Evolutionary conservation across 2,329 filamentous ascomycete genomes (phyloP).

Genomic region (Epicoccum nigrum): DNA sequence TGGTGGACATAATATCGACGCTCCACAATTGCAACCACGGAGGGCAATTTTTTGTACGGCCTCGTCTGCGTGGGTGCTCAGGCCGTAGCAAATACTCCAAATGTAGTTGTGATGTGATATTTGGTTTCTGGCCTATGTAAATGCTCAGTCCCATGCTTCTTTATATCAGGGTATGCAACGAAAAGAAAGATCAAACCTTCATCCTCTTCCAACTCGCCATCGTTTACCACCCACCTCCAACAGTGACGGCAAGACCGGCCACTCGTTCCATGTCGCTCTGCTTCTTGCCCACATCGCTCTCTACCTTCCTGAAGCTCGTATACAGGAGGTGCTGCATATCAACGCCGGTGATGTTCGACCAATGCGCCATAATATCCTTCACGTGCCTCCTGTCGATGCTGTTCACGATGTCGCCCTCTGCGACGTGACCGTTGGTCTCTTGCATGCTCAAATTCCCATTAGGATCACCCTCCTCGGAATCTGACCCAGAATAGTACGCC

Average conservation of each 20-base stretch:
- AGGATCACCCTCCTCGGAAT: constrained; percentile 32
- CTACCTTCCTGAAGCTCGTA: constrained; percentile 89
- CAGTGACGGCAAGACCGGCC: constrained; percentile 85
- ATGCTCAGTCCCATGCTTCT: constrained; percentile 18
- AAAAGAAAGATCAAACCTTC: too few species aligned
- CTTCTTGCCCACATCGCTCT: constrained; percentile 84
- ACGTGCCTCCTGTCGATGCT: constrained; percentile 71
- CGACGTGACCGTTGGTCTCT: neutral
- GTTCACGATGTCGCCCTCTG: constrained; percentile 54
- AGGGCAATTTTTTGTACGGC: too few species aligned
- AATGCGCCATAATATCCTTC: constrained; percentile 73
- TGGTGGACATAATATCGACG: too few species aligned
- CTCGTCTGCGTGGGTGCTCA: too few species aligned
- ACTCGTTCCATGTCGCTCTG: constrained; percentile 78
- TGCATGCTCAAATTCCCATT: too few species aligned
- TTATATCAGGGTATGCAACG: too few species aligned
- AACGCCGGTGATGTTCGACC: constrained; percentile 75
- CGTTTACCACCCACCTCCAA: constrained; percentile 86
- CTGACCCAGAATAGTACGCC: constrained; percentile 81
- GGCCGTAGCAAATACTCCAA: too few species aligned
- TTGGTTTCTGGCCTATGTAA: constrained; percentile 5
- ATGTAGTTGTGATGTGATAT: too few species aligned
- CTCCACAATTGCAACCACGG: too few species aligned
- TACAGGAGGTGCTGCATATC: constrained; percentile 74
- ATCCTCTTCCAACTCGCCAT: neutral